phyloP scores from a whole-genome alignment of 768 basidiomycete genomes.

The Mycena capillaripes region DNA sequence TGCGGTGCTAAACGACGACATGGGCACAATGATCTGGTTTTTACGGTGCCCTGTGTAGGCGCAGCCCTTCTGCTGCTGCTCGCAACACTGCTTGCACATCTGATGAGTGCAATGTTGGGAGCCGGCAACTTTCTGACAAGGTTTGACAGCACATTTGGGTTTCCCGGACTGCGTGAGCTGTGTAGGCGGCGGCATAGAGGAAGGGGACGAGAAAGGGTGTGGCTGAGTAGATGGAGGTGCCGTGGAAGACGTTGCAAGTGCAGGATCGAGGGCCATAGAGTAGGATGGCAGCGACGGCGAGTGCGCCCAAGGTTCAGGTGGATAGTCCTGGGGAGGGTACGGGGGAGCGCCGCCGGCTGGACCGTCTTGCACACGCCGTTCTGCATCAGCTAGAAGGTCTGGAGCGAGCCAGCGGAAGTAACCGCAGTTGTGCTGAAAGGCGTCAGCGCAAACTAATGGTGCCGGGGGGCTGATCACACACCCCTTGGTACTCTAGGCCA shows the following conservation, averaged over 20 bases:
- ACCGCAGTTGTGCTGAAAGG: not conserved
- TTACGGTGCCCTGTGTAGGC: not conserved
- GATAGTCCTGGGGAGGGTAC: not conserved
- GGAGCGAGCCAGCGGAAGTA: not conserved
- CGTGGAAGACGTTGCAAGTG: too few species aligned
- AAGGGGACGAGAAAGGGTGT: too few species aligned
- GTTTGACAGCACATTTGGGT: not conserved
- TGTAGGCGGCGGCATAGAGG: not conserved
- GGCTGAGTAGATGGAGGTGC: too few species aligned
- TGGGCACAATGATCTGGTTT: too few species aligned
- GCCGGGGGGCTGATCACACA: not conserved
- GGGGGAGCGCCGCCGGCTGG: not conserved
- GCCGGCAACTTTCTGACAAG: not conserved
- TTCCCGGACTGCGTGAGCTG: constrained; percentile 3
- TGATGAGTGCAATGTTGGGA: not conserved
- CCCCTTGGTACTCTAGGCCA: not conserved
- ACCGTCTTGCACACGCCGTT: not conserved
- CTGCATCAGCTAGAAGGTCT: not conserved
- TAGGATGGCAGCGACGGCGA: too few species aligned
- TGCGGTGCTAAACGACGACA: not conserved
- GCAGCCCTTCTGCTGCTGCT: constrained; percentile 10
- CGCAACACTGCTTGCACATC: constrained; percentile 19
- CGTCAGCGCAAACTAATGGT: not conserved
- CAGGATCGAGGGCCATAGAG: too few species aligned
- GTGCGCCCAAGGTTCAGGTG: not conserved